Evolutionary conservation across 78 protist genomes (phyloP), one percentile per base, ranked within the genome.

Genomic region (Fonticula alba): DNA sequence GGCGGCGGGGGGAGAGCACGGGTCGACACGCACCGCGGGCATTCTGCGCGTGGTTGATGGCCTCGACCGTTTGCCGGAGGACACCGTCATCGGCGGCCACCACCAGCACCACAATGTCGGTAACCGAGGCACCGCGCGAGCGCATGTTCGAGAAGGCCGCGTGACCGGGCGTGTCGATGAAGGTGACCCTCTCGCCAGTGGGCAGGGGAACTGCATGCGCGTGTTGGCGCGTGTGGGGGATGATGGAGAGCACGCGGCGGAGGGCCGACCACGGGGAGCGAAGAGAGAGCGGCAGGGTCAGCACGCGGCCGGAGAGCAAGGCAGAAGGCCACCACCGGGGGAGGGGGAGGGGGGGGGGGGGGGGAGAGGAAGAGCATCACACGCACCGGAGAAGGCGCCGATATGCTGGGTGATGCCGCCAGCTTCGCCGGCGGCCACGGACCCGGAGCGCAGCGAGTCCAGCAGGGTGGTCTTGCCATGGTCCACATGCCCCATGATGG

Each of bases 371-470:
- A n/a, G n/a, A n/a, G n/a, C 43, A 38, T 7, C 17, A 3, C 17
- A 38, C 43, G 43, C 43, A 38, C 43, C 43, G 43, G 7, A 7
- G 31, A 76, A 82, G 15, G 74, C 79, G 37, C 80, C 92, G 37
- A 91, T 74, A 55, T 69, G 68, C 65, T 91, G 96, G n/a, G 96
- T 91, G 73, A 91, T 91, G 24, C 94, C 86, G 15, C 96, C 96
- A 0, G 94, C 92, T 69, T 91, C 96, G 9, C 74, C 71, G 11
- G 75, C 74, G 0, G 82, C 89, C 0, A 87, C 75, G 10, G 56
- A 14, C 13, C 90, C 20, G 5, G 49, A 50, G 15, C 96, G 69
- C 27, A 83, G 47, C 49, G 54, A 49, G 33, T 91, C 96, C 41
- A 88, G 76, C 46, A 89, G 81, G 27, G 87, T 58, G 0, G 95